Conservation (phyloP, 164 flowering plant genomes). For the Stephania japonica region DNA sequence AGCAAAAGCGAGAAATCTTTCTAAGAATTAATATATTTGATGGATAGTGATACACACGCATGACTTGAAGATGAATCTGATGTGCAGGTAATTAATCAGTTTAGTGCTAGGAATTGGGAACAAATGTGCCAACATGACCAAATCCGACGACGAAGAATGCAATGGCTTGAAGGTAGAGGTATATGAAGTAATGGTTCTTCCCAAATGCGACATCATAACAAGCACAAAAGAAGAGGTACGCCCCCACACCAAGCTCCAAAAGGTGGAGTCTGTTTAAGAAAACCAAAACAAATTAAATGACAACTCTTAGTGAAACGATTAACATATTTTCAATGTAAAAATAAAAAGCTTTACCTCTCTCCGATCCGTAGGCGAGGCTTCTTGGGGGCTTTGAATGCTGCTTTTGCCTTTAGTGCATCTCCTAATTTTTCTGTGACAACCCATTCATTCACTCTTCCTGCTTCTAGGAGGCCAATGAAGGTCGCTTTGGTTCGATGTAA, state of each 20-base stretch:
- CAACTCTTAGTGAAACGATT: not conserved
- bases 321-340: not conserved
- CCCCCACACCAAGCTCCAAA: constrained; percentile 53
- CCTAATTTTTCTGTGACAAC: constrained; percentile 96
- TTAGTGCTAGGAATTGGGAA: constrained; percentile 38
- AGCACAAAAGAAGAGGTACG: constrained; percentile 54
- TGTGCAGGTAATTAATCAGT: not conserved
- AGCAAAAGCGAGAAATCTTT: constrained; percentile 6
- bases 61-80: not conserved
- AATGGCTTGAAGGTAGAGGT: constrained; percentile 55
- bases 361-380: constrained; percentile 37
- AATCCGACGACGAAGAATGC: constrained; percentile 74
- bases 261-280: constrained; percentile 44
- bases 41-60: not conserved
- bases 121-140: constrained; percentile 72
- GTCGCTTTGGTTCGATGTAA: constrained; percentile 94
- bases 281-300: not conserved
- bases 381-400: constrained; percentile 31
- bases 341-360: constrained; percentile 43
- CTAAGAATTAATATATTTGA: constrained; percentile 5
- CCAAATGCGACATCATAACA: constrained; percentile 60
- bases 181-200: constrained; percentile 57
- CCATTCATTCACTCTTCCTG: constrained; percentile 94
- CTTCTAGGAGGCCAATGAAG: constrained; percentile 76
- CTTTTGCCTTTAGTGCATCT: constrained; percentile 53